A percentile compares a stretch with the other conserved stretches of the same genome.
phyloP scores from a whole-genome alignment of 176 grass and related monocot species.

The Phragmites australis region DNA sequence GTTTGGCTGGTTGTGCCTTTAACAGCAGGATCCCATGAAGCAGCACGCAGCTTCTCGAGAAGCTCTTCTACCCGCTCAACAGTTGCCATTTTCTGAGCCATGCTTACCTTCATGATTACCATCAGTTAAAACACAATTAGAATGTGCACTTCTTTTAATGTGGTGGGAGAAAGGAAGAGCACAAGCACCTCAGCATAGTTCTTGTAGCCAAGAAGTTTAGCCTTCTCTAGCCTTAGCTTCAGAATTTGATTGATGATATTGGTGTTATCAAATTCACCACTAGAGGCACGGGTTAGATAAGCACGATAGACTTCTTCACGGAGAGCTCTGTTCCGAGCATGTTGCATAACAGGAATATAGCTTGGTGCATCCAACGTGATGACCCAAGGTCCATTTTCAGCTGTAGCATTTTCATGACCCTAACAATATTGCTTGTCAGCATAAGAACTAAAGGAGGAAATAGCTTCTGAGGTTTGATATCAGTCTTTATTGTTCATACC shows the following conservation, averaged over 20 bases:
- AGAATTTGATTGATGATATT: slow-evolving; percentile 74
- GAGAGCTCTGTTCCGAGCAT: slow-evolving; percentile 77
- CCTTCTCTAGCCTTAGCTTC: slow-evolving; percentile 83
- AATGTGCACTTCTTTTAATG: background rate
- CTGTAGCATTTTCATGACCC: slow-evolving; percentile 91
- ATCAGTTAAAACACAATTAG: slow-evolving; percentile 17
- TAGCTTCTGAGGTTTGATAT: background rate
- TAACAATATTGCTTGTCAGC: slow-evolving; percentile 31
- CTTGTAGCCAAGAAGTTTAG: slow-evolving; percentile 91
- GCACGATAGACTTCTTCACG: slow-evolving; percentile 92
- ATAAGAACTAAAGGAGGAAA: background rate
- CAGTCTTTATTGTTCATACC: slow-evolving; percentile 34
- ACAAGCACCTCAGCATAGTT: slow-evolving; percentile 80
- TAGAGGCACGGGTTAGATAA: slow-evolving; percentile 72
- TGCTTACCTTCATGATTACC: slow-evolving; percentile 65
- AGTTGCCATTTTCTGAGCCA: slow-evolving; percentile 92
- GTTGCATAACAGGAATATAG: slow-evolving; percentile 90
- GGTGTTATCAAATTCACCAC: slow-evolving; percentile 93
- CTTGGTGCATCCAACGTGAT: slow-evolving; percentile 93
- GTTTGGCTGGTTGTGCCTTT: slow-evolving; percentile 51
- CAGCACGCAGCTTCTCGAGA: slow-evolving; percentile 90
- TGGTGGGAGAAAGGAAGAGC: background rate
- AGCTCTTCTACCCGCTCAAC: slow-evolving; percentile 85
- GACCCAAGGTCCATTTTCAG: slow-evolving; percentile 93
- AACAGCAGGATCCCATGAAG: slow-evolving; percentile 93